These are phyloP conservation scores for Penicillium psychrosexuale DNA, from an alignment of 2,329 filamentous ascomycete genomes.

Conservation along the genomic window DNA sequence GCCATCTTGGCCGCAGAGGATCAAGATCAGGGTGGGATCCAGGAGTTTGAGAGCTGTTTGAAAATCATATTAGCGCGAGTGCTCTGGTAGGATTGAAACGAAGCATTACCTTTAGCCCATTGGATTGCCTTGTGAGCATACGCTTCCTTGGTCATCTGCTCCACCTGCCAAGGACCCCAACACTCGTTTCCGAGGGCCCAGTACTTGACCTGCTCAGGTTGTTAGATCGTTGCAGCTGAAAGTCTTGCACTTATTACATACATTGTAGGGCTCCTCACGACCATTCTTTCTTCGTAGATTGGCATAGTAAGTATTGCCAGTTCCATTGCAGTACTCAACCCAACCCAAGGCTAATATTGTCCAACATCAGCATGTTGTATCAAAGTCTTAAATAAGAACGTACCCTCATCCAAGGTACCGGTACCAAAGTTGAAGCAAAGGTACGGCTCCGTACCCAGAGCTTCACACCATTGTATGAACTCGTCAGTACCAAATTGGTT, in stretches of 20 bases:
- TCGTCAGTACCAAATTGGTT: constrained; percentile 84
- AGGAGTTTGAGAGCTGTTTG: constrained; percentile 39
- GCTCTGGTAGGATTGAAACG: not conserved
- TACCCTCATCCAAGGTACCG: constrained; percentile 58
- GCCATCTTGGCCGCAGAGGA: constrained; percentile 72
- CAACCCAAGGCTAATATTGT: constrained; percentile 59
- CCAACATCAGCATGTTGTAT: not conserved
- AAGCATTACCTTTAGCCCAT: constrained; percentile 53
- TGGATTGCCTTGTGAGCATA: constrained; percentile 59
- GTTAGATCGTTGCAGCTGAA: constrained; percentile 6
- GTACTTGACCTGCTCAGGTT: constrained; percentile 60
- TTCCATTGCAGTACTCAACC: constrained; percentile 84
- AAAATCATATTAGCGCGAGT: not conserved
- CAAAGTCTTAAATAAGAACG: not conserved
- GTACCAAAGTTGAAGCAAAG: constrained; percentile 79
- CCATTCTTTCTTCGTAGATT: constrained; percentile 75
- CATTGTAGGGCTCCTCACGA: constrained; percentile 70
- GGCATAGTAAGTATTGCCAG: constrained; percentile 74
- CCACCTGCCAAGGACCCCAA: constrained; percentile 60
- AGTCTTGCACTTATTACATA: constrained; percentile 20
- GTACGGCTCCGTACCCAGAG: constrained; percentile 73
- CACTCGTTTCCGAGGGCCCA: constrained; percentile 79
- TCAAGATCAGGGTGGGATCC: constrained; percentile 66
- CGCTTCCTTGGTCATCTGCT: constrained; percentile 58
- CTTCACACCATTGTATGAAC: constrained; percentile 76